phyloP scores from a whole-genome alignment of 805 yeast genomes.

The Barnettozyma wickerhamii region DNA sequence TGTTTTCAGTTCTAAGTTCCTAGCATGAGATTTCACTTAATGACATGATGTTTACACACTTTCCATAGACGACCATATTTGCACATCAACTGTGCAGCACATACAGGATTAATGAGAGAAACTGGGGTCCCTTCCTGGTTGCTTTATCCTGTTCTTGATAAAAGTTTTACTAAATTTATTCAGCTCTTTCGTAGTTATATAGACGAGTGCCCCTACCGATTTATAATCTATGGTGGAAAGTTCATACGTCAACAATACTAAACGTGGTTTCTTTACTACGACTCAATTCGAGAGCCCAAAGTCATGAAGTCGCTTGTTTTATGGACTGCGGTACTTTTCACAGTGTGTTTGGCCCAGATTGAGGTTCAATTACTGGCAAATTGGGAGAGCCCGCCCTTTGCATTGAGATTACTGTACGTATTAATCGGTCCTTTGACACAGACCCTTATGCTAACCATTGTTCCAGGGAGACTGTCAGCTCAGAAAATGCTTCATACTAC shows the following conservation, averaged over 20 bases:
- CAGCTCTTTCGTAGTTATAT: background rate
- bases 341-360: constrained; percentile 11
- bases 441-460: constrained; percentile 2
- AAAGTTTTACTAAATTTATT: background rate
- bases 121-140: background rate
- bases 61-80: constrained; percentile 1
- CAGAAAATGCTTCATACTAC: constrained; percentile 23
- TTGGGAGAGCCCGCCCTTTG: constrained; percentile 27
- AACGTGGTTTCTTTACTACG: background rate
- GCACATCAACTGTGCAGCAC: constrained; percentile 6
- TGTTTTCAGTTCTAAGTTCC: constrained; percentile 1
- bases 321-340: background rate
- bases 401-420: constrained; percentile 24
- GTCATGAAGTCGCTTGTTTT: background rate
- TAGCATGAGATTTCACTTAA: constrained; percentile 4
- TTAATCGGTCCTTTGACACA: background rate
- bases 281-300: background rate
- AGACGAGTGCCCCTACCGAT: background rate
- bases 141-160: constrained; percentile 2
- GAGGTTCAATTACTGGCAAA: constrained; percentile 21
- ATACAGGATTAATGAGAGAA: constrained; percentile 4
- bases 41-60: constrained; percentile 2
- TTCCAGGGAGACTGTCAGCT: constrained; percentile 23
- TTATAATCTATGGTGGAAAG: background rate
- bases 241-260: background rate